These are phyloP conservation scores for Ambrosia hybrid DNA, from an alignment of 140 eudicot genomes.

Conservation along the genomic window DNA sequence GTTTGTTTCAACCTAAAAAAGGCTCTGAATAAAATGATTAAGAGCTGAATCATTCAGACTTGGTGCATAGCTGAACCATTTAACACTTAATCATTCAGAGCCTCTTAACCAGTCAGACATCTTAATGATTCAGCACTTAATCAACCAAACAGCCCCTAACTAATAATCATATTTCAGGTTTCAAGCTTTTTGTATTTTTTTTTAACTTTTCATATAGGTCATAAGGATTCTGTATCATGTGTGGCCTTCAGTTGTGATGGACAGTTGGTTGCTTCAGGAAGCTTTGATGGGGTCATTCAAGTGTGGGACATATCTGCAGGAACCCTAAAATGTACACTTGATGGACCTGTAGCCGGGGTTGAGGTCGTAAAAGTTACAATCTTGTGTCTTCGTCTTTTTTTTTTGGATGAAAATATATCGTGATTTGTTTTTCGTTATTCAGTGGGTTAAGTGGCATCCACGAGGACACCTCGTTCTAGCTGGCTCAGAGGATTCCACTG, in stretches of 20 bases:
- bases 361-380: constrained; percentile 48
- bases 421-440: constrained; percentile 21
- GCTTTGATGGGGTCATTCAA: constrained; percentile 77
- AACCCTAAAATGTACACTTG: constrained; percentile 65
- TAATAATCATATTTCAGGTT: too few relatives aligned
- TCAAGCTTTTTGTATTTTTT: too few relatives aligned
- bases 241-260: constrained; percentile 86
- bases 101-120: too few relatives aligned
- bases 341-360: constrained; percentile 80
- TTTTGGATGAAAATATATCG: not conserved
- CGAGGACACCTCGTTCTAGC: constrained; percentile 85
- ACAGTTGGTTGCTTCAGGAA: constrained; percentile 78
- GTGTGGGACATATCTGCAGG: constrained; percentile 74
- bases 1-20: too few relatives aligned
- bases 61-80: too few relatives aligned
- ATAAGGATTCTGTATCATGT: constrained; percentile 70
- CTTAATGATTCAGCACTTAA: too few relatives aligned
- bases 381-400: not conserved
- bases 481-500: constrained; percentile 88
- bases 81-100: too few relatives aligned
- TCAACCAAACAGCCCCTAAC: too few relatives aligned
- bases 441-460: constrained; percentile 99
- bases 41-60: too few relatives aligned
- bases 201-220: constrained; percentile 50
- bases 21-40: too few relatives aligned